phyloP scores from a whole-genome alignment of 352 stramenopile genomes.

The Phytophthora sojae region DNA sequence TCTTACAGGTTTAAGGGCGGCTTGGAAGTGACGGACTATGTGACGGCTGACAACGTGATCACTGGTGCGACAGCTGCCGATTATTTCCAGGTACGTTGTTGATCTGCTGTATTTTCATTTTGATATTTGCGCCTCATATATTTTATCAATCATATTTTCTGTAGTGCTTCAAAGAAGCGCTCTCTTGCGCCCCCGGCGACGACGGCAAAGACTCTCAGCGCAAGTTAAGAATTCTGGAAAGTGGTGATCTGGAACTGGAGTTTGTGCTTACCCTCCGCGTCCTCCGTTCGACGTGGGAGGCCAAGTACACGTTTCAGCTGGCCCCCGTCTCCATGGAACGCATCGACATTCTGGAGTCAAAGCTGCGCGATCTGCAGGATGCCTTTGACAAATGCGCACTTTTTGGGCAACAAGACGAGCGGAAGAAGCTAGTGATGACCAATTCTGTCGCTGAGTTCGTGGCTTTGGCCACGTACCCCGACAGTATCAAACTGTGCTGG shows the following conservation, averaged over 20 bases:
- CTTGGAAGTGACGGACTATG: constrained; percentile 14
- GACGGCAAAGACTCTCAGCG: neutral
- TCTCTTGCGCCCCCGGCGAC: neutral
- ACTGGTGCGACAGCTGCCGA: constrained; percentile 1
- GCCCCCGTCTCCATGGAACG: no score
- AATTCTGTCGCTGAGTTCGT: neutral
- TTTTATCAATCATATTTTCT: no score
- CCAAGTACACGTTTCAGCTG: no score
- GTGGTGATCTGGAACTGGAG: no score
- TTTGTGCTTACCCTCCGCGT: no score
- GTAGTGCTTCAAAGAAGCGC: neutral
- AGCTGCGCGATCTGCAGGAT: no score
- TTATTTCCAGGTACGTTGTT: constrained; percentile 21
- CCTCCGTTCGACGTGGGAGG: no score
- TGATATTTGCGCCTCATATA: neutral
- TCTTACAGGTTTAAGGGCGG: constrained; percentile 23
- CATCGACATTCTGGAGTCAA: no score
- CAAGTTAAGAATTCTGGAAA: no score
- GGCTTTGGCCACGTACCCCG: neutral
- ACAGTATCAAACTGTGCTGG: neutral
- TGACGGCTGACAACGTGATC: constrained; percentile 24
- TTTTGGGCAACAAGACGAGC: no score
- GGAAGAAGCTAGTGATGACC: neutral
- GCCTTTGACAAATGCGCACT: neutral
- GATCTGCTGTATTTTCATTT: neutral